Percentiles rank a stretch among this genome's conserved stretches.
Evolutionary conservation across 202 grass and related monocot genomes (phyloP).

Genomic region (Panicum virgatum): DNA sequence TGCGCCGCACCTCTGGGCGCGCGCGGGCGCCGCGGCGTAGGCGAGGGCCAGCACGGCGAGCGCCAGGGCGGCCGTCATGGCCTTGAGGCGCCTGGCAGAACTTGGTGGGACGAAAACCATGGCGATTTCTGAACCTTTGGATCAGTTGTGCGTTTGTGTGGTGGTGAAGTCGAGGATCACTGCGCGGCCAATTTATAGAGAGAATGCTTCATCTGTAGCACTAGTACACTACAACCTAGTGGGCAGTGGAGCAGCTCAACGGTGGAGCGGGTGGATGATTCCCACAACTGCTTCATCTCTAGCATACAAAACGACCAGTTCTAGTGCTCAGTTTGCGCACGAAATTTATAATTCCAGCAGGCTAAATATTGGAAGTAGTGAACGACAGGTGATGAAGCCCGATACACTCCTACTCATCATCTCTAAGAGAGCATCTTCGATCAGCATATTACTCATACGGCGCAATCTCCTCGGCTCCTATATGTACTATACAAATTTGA

Average conservation of each 20-base stretch:
- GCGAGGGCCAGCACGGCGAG: background rate
- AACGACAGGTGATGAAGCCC: background rate
- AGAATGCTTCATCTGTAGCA: too few species aligned
- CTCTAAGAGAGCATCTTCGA: too few species aligned
- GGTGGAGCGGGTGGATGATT: background rate
- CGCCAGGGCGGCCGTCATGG: background rate
- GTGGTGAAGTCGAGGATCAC: background rate
- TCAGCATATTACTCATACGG: too few species aligned
- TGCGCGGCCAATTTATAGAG: background rate
- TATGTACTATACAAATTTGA: too few species aligned
- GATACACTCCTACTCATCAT: too few species aligned
- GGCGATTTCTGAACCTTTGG: background rate
- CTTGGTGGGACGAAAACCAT: background rate
- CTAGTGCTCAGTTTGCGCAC: background rate
- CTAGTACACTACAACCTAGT: background rate
- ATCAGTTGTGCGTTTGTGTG: background rate
- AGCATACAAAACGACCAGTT: background rate
- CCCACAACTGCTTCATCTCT: background rate
- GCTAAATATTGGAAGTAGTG: background rate
- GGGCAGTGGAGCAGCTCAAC: background rate
- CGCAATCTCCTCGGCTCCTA: too few species aligned
- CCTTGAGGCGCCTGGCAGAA: background rate
- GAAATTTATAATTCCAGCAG: background rate
- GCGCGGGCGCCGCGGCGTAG: background rate
- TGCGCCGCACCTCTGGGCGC: constrained; percentile 40